Evolutionary conservation across 805 yeast species (phyloP).

Genomic region (Metschnikowia lunata): DNA sequence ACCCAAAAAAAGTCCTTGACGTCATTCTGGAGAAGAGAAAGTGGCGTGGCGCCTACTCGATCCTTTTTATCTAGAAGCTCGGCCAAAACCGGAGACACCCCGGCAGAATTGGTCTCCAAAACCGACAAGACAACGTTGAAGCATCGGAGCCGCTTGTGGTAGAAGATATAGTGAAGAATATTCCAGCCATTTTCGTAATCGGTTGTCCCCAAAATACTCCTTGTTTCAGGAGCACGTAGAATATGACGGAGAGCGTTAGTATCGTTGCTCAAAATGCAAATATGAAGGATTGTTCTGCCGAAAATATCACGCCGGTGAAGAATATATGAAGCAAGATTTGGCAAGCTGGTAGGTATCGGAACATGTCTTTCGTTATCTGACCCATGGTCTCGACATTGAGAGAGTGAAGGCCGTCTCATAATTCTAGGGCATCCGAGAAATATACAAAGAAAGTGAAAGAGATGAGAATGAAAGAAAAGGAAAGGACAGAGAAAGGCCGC

Average conservation of each 20-base stretch:
- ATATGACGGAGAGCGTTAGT: constrained; percentile 43
- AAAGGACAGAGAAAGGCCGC: too few species aligned
- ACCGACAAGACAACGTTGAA: constrained; percentile 38
- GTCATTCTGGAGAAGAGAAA: constrained; percentile 57
- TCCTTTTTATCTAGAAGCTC: constrained; percentile 57
- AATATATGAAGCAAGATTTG: too few species aligned
- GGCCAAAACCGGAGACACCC: constrained; percentile 20
- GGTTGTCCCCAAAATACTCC: constrained; percentile 31
- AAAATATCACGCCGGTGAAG: constrained; percentile 52
- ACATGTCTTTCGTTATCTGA: too few species aligned
- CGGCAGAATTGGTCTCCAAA: constrained; percentile 3
- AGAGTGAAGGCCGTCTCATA: too few species aligned
- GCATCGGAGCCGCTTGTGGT: constrained; percentile 51
- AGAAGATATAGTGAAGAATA: constrained; percentile 67
- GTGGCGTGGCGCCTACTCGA: constrained; percentile 65
- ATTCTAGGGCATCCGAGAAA: too few species aligned
- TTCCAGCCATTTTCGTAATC: constrained; percentile 84
- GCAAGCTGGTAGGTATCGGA: too few species aligned
- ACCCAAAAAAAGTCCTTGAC: constrained; percentile 39
- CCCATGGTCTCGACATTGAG: too few species aligned
- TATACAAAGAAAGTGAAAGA: too few species aligned
- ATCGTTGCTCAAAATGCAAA: constrained; percentile 48
- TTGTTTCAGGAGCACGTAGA: constrained; percentile 45
- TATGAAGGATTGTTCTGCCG: constrained; percentile 65
- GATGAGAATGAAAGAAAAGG: too few species aligned